Base-by-base conservation (phyloP, 2,329 filamentous ascomycete genomes). In the Aureobasidium sp. region DNA sequence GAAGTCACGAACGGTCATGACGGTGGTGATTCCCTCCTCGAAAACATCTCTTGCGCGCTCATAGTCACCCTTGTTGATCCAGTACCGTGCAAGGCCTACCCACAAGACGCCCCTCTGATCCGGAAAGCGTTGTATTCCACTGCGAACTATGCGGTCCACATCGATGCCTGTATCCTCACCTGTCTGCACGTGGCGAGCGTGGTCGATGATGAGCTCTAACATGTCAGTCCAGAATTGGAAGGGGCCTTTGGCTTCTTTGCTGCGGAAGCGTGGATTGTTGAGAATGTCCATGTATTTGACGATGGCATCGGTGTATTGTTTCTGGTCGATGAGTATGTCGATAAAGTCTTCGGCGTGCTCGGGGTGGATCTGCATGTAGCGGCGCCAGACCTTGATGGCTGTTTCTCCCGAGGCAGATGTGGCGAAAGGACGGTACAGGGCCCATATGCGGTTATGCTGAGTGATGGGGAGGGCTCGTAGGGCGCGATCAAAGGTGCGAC, bases 171-270 rank as follows among this genome's bases (percentile, higher is more conserved):
- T 84, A 68, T 93, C 89, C 65, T 90, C 84, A 15, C 87, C 86
- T 6, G 90, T 89, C 69, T 94, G 85, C 53, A 99, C 86, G 45
- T 95, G 85, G 40, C 68, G 65, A 4, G 94, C 94, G 73, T 96
- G 91, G 63, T 89, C 89, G 47, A 99, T 95, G 49, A 99, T 80
- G 66, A 97, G 74, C 70, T 99, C 94, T 39, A 97, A 87, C 90
- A 99, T 95, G 73, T 99, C 94, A 66, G 86, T 94, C 94, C 94
- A 99, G 53, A 99, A 82, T 74, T 99, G 91, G 72, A 96, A 99
- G 65, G 93, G 90, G 0, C 94, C 93, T 75, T 96, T 97, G 63
- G 90, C 90, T 67, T 94, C 86, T 76, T 95, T 96, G 77, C 93
- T 97, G 71, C 86, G 85, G 76, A 99, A 97, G 39, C 86, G 86